phyloP scores from a whole-genome alignment of 345 rosid species.

The Boechera divaricarpa region DNA sequence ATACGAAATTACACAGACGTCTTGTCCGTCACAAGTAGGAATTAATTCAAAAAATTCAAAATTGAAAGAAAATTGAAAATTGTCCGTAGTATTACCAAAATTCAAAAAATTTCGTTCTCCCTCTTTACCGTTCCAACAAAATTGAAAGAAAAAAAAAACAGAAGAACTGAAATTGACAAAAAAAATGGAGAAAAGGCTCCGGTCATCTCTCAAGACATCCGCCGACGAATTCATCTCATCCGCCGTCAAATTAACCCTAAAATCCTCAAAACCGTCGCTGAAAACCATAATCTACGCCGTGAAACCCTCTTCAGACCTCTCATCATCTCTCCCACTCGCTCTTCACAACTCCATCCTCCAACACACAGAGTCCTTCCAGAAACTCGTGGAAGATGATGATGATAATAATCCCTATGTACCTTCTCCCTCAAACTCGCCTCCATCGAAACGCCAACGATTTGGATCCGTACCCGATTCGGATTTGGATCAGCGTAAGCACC shows the following conservation, averaged over 20 bases:
- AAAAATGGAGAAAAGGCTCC: slow-evolving; percentile 77
- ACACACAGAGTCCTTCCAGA: slow-evolving; percentile 51
- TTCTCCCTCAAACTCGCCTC: slow-evolving; percentile 55
- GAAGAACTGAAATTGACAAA: background rate
- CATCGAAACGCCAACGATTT: slow-evolving; percentile 53
- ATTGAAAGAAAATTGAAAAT: no score
- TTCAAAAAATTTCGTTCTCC: no score
- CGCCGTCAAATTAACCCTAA: slow-evolving; percentile 54
- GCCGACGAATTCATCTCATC: slow-evolving; percentile 72
- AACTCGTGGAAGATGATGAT: slow-evolving; percentile 25
- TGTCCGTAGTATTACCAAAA: no score
- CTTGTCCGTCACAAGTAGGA: no score
- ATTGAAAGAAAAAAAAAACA: no score
- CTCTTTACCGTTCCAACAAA: no score
- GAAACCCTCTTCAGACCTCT: slow-evolving; percentile 57
- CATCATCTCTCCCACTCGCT: slow-evolving; percentile 62
- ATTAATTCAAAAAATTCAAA: no score
- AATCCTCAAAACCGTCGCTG: slow-evolving; percentile 70
- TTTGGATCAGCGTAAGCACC: slow-evolving; percentile 37
- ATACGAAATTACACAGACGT: no score
- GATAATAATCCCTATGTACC: slow-evolving; percentile 9
- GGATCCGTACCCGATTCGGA: slow-evolving; percentile 36
- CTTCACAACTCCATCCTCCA: slow-evolving; percentile 54
- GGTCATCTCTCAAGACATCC: slow-evolving; percentile 70
- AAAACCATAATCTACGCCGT: slow-evolving; percentile 64